Base-by-base conservation (phyloP, 345 rosid species). In the Litchi chinensis region DNA sequence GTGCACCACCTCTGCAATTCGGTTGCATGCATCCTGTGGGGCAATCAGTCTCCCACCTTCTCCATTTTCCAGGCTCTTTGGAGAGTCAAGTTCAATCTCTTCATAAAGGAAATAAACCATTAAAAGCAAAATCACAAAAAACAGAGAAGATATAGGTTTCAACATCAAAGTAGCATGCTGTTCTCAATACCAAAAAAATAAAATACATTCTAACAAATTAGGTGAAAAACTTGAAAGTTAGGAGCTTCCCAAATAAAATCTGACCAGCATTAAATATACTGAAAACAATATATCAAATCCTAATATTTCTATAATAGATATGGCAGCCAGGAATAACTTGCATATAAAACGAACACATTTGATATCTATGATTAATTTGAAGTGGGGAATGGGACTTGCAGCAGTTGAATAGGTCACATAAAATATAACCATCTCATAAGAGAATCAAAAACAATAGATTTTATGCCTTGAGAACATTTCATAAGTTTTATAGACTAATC, bases 21-120 rank as follows among this genome's bases (percentile, higher is more conserved):
- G 88, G 89, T 91, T 93, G 87, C 99, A 93, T 52, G 99, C 98
- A 75, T 97, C 98, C 67, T 91, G 97, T 1, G 98, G 99, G 64
- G 98, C 99, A 79, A 94, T 87, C 79, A 86, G 80, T 68, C 96
- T 88, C 62, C 92, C 95, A 74, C 89, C 90, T 77, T 97, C 97
- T 65, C 91, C 96, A 44, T 88, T 94, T 79, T 93, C 98, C 69
- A 91, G 81, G 90, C 87, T 88, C 84, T 86, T 93, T 65, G 97
- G 93, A 65, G 98, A 94, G 85, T 93, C 98, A 66, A 84, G 86
- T 65, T 94, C 98, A 41, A 97, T 90, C 82, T 94, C 99, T 97
- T 80, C 79, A 85, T 28, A 57, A 32, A 70, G 48, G 40, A 64
- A 10, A 24, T 50, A 46, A 24, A 43, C 43, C 9, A 46, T 43